These are phyloP conservation scores for Straminergon stramineum DNA, from an alignment of 225 moss, liverwort and hornwort genomes.

Conservation along the genomic window DNA sequence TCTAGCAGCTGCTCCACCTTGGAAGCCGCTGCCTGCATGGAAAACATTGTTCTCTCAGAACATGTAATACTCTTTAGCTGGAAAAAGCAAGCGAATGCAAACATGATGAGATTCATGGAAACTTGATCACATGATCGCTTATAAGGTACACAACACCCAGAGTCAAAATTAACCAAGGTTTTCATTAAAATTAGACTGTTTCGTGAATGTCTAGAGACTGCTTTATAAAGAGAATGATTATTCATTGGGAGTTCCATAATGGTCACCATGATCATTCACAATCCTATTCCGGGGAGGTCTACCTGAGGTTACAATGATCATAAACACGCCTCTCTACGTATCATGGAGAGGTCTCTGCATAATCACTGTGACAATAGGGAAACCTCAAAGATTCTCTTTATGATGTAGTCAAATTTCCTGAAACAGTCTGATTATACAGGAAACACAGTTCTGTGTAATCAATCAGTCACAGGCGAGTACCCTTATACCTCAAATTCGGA, in stretches of 20 bases:
- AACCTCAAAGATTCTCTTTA: background rate
- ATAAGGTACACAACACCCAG: background rate
- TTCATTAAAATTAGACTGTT: background rate
- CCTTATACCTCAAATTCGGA: slow-evolving; percentile 50
- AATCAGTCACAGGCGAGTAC: background rate
- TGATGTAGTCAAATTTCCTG: background rate
- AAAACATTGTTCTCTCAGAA: slow-evolving; percentile 4
- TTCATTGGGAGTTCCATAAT: background rate
- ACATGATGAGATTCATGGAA: background rate
- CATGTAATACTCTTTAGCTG: background rate
- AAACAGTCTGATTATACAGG: background rate
- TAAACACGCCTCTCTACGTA: background rate
- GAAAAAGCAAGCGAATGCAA: background rate
- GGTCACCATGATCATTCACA: background rate
- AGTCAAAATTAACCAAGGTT: background rate
- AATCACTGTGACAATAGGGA: background rate
- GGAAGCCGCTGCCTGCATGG: slow-evolving; percentile 33
- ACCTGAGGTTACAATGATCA: background rate
- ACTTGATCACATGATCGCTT: background rate
- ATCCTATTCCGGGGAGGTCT: background rate
- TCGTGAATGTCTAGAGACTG: background rate
- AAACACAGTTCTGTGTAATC: background rate
- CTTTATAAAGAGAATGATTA: background rate
- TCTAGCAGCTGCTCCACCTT: slow-evolving; percentile 60
- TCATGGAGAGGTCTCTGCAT: background rate